Percentiles rank a stretch among this genome's conserved stretches.
Conservation (phyloP, 768 basidiomycete species). For the Mrakia gelida region DNA sequence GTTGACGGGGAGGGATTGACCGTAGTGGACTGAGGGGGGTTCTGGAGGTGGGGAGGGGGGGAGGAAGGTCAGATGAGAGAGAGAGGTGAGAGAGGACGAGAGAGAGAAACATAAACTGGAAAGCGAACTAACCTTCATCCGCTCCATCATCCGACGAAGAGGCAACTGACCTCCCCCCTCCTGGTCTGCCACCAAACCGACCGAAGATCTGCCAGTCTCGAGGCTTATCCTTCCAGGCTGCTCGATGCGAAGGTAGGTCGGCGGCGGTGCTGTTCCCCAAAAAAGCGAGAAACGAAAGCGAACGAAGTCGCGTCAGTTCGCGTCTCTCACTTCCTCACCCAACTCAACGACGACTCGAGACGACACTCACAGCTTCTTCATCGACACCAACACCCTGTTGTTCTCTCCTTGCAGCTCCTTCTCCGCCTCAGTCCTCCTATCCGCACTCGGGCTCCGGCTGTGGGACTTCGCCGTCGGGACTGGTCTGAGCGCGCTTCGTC, state of each 20-base stretch:
- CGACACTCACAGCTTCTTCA: constrained; percentile 20
- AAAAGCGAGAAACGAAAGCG: not conserved
- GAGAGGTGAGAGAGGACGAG: not conserved
- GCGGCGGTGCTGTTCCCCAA: constrained; percentile 8
- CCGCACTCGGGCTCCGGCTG: constrained; percentile 9
- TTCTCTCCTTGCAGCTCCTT: constrained; percentile 4
- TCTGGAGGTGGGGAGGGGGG: too few species aligned
- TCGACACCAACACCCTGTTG: constrained; percentile 20
- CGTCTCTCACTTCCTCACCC: not conserved
- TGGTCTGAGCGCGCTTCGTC: not conserved
- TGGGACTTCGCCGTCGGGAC: not conserved
- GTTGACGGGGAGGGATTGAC: constrained; percentile 12
- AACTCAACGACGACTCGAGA: too few species aligned
- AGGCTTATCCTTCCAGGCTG: constrained; percentile 17
- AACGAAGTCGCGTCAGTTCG: not conserved
- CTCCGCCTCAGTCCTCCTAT: constrained; percentile 3
- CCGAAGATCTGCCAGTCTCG: constrained; percentile 22
- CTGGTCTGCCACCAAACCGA: not conserved
- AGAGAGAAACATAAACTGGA: not conserved
- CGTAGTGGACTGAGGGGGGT: constrained; percentile 6
- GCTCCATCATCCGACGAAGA: not conserved
- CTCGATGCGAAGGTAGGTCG: constrained; percentile 21
- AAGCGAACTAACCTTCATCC: not conserved
- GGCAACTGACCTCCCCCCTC: not conserved
- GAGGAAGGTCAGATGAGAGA: not conserved